These are phyloP conservation scores for Yamadazyma ubonensis DNA, from an alignment of 805 yeast species.

Conservation along the genomic window DNA sequence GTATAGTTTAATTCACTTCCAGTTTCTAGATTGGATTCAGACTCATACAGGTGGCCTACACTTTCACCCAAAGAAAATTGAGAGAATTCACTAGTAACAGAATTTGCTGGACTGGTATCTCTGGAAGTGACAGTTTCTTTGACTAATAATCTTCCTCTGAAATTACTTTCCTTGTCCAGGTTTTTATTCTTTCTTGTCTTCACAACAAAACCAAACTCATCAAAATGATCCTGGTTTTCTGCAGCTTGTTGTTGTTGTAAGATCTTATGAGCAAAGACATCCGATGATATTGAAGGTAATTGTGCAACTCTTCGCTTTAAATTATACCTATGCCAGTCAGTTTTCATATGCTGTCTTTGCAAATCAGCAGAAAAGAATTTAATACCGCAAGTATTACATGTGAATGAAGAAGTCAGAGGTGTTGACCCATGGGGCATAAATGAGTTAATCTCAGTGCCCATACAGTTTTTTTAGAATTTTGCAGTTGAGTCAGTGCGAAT, in stretches of 20 bases:
- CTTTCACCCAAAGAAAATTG: constrained; percentile 54
- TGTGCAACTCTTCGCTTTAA: constrained; percentile 47
- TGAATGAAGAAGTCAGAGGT: constrained; percentile 27
- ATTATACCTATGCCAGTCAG: constrained; percentile 48
- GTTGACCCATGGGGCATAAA: constrained; percentile 23
- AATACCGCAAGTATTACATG: constrained; percentile 43
- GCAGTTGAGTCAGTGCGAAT: background rate
- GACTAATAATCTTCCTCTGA: constrained; percentile 3
- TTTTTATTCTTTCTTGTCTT: background rate
- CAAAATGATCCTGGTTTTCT: constrained; percentile 35
- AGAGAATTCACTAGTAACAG: constrained; percentile 55
- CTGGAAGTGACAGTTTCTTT: constrained; percentile 19
- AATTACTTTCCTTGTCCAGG: background rate
- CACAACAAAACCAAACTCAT: constrained; percentile 54
- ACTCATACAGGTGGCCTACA: constrained; percentile 15
- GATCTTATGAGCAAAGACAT: constrained; percentile 69
- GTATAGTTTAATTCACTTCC: constrained; percentile 51
- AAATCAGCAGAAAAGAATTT: constrained; percentile 37
- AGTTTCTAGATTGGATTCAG: constrained; percentile 41
- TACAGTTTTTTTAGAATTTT: background rate
- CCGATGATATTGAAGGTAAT: constrained; percentile 70
- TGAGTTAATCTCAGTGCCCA: constrained; percentile 1
- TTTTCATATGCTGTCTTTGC: constrained; percentile 44
- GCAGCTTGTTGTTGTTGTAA: constrained; percentile 25
- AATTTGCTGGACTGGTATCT: constrained; percentile 38